Evolutionary conservation across 2,329 filamentous ascomycete genomes (phyloP).

Genomic region (Diaporthe longicolla): DNA sequence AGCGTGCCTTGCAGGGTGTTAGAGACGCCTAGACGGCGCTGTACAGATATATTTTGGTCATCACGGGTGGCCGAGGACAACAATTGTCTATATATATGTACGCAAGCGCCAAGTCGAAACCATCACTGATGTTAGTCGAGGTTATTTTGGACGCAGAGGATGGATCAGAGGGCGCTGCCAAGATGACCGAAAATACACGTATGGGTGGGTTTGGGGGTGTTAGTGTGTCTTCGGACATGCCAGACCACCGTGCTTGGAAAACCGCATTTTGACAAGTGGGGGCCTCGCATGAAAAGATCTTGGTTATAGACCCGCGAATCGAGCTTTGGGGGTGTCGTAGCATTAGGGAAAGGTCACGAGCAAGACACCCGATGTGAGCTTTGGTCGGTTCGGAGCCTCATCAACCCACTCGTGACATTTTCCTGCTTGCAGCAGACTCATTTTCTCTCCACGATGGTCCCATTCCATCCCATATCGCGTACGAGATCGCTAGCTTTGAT

Average conservation of each 20-base stretch:
- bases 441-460: not conserved
- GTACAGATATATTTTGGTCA: not conserved
- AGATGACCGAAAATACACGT: not conserved
- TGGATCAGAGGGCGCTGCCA: not conserved
- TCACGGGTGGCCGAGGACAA: not conserved
- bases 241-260: not conserved
- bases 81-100: not conserved
- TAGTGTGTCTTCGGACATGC: not conserved
- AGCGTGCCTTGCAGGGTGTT: not conserved
- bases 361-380: not conserved
- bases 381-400: not conserved
- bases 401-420: not conserved
- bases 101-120: not conserved
- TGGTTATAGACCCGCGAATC: not conserved
- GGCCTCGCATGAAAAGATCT: not conserved
- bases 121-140: not conserved
- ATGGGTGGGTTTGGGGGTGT: too few species aligned
- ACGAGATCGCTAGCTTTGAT: conserved; percentile 16
- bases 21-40: not conserved
- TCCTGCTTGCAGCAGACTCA: not conserved
- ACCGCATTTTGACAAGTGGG: not conserved
- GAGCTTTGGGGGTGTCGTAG: not conserved
- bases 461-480: conserved; percentile 31
- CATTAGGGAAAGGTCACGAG: not conserved
- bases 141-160: not conserved